Percentiles rank a stretch among this genome's conserved stretches.
phyloP scores from a whole-genome alignment of 345 rosid species.

The Passiflora organensis region DNA sequence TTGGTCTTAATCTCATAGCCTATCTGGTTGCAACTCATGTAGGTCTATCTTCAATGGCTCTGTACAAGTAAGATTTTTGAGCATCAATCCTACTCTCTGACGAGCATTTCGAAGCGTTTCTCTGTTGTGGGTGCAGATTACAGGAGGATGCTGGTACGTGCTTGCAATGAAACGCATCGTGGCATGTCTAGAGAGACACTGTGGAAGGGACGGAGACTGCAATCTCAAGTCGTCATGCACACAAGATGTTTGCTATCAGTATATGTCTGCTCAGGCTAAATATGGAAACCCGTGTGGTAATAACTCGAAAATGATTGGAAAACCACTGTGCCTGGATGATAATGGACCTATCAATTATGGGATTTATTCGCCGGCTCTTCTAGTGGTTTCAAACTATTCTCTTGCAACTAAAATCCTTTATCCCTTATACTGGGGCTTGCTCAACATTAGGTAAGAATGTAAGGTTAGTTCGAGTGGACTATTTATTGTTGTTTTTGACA shows the following conservation, averaged over 20 bases:
- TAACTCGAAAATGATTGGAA: constrained; percentile 19
- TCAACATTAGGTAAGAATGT: constrained; percentile 44
- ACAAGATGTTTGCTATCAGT: constrained; percentile 38
- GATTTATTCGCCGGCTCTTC: constrained; percentile 49
- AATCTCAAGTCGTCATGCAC: constrained; percentile 38
- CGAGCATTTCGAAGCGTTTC: not conserved
- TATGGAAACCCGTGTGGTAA: constrained; percentile 24
- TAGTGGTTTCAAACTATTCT: constrained; percentile 49
- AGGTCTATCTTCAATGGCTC: constrained; percentile 1
- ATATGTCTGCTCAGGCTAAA: constrained; percentile 20
- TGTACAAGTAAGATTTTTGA: not conserved
- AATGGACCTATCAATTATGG: constrained; percentile 46
- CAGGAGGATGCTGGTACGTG: constrained; percentile 68
- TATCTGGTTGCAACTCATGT: constrained; percentile 60
- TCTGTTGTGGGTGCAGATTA: constrained; percentile 29
- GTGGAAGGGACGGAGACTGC: constrained; percentile 26
- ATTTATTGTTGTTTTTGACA: not conserved
- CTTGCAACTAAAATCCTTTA: constrained; percentile 46
- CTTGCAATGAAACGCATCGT: constrained; percentile 44
- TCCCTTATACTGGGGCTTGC: constrained; percentile 66
- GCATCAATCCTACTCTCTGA: not conserved
- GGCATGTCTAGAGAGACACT: constrained; percentile 40
- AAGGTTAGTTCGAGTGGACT: not conserved
- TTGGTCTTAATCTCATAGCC: constrained; percentile 47
- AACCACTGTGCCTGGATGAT: constrained; percentile 42